Percentiles rank a stretch among this genome's conserved stretches.
phyloP scores from a whole-genome alignment of 352 stramenopile species.

The Globisporangium radiosum region DNA sequence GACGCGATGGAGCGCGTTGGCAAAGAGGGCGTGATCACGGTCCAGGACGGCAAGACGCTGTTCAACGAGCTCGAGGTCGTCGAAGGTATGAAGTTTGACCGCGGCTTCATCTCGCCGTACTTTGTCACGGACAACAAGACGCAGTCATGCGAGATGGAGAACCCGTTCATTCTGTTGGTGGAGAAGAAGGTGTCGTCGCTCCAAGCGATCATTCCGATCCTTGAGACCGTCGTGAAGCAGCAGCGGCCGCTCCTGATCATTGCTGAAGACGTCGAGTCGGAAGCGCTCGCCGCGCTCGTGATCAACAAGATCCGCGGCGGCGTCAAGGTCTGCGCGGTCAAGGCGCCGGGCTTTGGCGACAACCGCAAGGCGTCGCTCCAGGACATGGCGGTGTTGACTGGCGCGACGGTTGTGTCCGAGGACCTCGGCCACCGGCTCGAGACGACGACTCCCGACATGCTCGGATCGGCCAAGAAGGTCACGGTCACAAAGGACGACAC shows the following conservation, averaged over 20 bases:
- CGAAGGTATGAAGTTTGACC: conserved; percentile 99
- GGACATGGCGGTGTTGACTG: conserved; percentile 99
- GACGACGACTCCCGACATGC: conserved; percentile 92
- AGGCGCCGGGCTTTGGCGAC: conserved; percentile 99
- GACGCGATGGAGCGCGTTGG: conserved; percentile 99
- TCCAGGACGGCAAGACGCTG: conserved; percentile 99
- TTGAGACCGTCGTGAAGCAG: conserved; percentile 97
- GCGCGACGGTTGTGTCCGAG: conserved; percentile 96
- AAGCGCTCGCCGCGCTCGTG: conserved; percentile 98
- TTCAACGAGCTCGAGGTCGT: conserved; percentile 99
- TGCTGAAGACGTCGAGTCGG: conserved; percentile 98
- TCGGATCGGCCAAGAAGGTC: conserved; percentile 93
- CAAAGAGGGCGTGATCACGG: conserved; percentile 98
- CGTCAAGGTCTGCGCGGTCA: conserved; percentile 99
- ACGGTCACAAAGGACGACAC: conserved; percentile 99
- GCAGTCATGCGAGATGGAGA: conserved; percentile 97
- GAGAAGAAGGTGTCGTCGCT: conserved; percentile 99
- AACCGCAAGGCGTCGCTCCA: conserved; percentile 99
- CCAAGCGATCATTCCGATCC: conserved; percentile 94
- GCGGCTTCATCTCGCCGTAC: conserved; percentile 99
- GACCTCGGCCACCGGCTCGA: conserved; percentile 99
- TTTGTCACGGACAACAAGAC: conserved; percentile 99
- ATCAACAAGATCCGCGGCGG: conserved; percentile 99
- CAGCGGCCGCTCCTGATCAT: conserved; percentile 98
- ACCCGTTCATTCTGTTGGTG: conserved; percentile 98